Conservation (phyloP, 257 asterid species). For the Solanum ossicruentum region DNA sequence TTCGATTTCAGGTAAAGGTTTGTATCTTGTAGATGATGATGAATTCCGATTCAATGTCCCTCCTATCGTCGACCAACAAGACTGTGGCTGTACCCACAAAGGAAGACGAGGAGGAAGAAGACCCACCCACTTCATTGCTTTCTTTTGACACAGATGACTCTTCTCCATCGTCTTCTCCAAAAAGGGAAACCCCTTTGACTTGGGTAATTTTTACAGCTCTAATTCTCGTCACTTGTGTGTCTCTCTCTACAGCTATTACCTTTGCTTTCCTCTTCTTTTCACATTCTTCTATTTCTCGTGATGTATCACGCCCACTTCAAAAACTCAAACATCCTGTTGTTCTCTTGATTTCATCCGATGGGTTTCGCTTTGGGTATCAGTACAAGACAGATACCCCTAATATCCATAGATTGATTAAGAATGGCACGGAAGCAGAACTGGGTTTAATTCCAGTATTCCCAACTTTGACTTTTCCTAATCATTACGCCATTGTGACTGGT, state of each 20-base stretch:
- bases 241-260: constrained; percentile 39
- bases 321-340: constrained; percentile 52
- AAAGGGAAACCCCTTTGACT: background rate
- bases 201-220: constrained; percentile 2
- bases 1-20: too few relatives aligned
- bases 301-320: constrained; percentile 23
- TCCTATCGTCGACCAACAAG: constrained; percentile 10
- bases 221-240: constrained; percentile 19
- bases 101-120: background rate
- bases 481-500: constrained; percentile 67
- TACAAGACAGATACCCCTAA: constrained; percentile 46
- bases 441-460: constrained; percentile 73
- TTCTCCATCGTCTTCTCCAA: background rate
- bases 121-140: background rate
- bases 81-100: background rate
- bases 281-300: background rate
- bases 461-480: constrained; percentile 62
- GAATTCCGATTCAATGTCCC: constrained; percentile 31
- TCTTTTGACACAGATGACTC: background rate
- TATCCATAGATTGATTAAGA: constrained; percentile 28
- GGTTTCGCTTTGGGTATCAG: constrained; percentile 69
- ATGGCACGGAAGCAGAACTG: constrained; percentile 54
- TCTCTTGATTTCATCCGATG: constrained; percentile 50
- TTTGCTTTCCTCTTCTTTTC: constrained; percentile 32
- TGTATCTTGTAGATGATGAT: background rate